Base-by-base conservation (phyloP, 805 yeast species). In the Metschnikowia baotianmanensis region DNA sequence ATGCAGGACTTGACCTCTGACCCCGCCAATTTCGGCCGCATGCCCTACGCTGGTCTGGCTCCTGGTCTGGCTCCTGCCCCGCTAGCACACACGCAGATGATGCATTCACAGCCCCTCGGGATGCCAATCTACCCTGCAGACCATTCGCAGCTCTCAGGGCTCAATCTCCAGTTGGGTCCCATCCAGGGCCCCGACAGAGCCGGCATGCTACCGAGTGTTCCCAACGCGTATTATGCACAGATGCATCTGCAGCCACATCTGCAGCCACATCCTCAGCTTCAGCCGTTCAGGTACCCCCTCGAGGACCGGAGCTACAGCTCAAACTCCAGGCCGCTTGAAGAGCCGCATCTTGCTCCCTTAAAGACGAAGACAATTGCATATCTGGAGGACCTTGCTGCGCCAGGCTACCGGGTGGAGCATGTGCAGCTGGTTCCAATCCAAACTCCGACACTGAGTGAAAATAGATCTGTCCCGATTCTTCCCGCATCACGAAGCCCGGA, bases 261-360 rank as follows among this genome's bases (percentile, higher is more conserved):
- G 6, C 23, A 21, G 9, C 23, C 23, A 21, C 38, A 34, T 25
- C 31, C 38, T 3, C 38, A 18, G 20, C 16, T 27, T 11, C 38
- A 34, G 26, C 38, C 32, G 13, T 29, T 36, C 16, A 34, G 39
- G 10, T 36, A 29, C 26, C 34, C 21, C 17, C 7, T 24, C 8
- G 39, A 36, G n/a, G 39, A 36, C 29, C 36, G 36, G 10, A 18
- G 34, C 15, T 37, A 24, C 21, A 26, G 26, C 27, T 35, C 31
- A 12, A 25, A 13, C 19, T 4, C 16, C 6, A 18, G 31, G 27
- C 19, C 26, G 5, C 3, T 7, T 8, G 41, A 30, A 12, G 42
- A 38, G 15, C 33, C 18, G n/a, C 20, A 23, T 23, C 22, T 22
- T n/a, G 32, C 23, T 12, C 32, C 33, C 6, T 16, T 19, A n/a